Conservation (phyloP, 495 filamentous ascomycete genomes). For the Daldinia grandis region DNA sequence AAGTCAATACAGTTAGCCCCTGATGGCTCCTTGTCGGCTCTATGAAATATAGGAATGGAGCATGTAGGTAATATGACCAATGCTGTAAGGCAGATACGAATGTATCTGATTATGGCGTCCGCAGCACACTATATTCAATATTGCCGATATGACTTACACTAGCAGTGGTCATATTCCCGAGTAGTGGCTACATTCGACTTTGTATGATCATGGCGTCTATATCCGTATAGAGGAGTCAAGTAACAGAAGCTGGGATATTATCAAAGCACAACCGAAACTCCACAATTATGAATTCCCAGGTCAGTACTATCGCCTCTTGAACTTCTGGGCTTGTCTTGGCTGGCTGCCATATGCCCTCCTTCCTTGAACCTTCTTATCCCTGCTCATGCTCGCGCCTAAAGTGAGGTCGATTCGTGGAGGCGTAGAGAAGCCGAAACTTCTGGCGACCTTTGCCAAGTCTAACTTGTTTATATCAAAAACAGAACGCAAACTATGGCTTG, state of each 20-base stretch:
- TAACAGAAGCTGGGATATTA: constrained; percentile 34
- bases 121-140: not conserved
- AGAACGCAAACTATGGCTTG: constrained; percentile 85
- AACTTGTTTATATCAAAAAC: constrained; percentile 95
- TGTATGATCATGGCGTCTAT: constrained; percentile 1
- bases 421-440: constrained; percentile 87
- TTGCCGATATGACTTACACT: not conserved
- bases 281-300: not conserved
- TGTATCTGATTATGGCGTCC: not conserved
- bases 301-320: constrained; percentile 27
- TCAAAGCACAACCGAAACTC: constrained; percentile 25
- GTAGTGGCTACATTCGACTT: not conserved
- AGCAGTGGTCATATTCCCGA: not conserved
- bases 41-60: no score
- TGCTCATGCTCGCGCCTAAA: constrained; percentile 83
- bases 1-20: no score
- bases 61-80: not conserved
- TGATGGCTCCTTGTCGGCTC: no score
- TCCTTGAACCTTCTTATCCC: constrained; percentile 82
- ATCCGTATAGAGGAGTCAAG: constrained; percentile 1
- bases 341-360: constrained; percentile 82
- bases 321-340: constrained; percentile 53
- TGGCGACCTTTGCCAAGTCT: constrained; percentile 91
- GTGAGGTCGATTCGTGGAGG: constrained; percentile 93
- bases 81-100: not conserved